Evolutionary conservation across 257 asterid genomes (phyloP), one percentile per base, ranked within the genome.

Genomic region (Solanum sejunctum): DNA sequence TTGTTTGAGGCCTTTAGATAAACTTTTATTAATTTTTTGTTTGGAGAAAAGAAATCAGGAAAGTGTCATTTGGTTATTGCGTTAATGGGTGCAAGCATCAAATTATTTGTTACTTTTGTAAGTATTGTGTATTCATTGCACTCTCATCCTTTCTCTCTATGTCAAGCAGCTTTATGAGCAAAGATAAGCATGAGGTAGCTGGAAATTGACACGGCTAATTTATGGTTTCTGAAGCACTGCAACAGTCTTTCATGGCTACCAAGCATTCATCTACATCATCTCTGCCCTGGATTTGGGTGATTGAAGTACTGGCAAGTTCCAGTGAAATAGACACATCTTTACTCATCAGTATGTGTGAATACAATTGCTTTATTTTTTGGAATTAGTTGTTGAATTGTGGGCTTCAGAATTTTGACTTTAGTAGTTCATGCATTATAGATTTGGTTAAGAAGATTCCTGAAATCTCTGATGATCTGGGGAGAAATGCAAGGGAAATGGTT

Each of bases 211-310:
- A 9, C 28, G 52, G 45, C 17, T 2, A 51, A 17, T 85, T 63
- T 88, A 85, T 82, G 85, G 85, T 84, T 61, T 81, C 80, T 87
- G 90, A 87, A 87, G 87, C 81, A 85, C 81, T 88, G 82, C 81
- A 84, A 56, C 83, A 61, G 56, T 64, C 85, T 80, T 66, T 82
- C 57, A 92, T 93, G 97, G 92, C 88, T 83, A 81, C 81, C 81
- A 75, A 84, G 81, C 70, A 41, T 69, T 72, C 91, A 26, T 82
- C 82, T 57, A 70, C 89, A 45, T 87, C 91, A 73, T 73, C 75
- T 70, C 89, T 91, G 54, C 94, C 95, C 10, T 87, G 91, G 92
- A 86, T 85, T 70, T 91, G 94, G 95, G 95, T 88, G 83, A 85
- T 93, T 41, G 96, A 92, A 89, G 87, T 91, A 26, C 88, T 93